These are phyloP conservation scores for Penicillium paxilli DNA, from an alignment of 495 filamentous ascomycete species.

Conservation along the genomic window DNA sequence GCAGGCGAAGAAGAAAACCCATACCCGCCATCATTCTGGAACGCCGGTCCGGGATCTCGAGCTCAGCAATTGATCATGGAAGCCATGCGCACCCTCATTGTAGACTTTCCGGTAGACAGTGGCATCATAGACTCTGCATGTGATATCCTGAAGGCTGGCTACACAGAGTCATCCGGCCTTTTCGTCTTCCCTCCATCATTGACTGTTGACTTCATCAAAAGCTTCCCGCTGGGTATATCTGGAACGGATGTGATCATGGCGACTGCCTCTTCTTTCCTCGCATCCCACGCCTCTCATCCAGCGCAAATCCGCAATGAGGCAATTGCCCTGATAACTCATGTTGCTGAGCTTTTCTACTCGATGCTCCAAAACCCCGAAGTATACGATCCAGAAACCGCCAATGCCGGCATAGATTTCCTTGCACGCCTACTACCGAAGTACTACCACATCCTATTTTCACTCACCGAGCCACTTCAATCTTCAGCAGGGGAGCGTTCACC, in stretches of 20 bases:
- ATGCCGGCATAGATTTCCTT: conserved; percentile 73
- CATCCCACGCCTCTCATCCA: conserved; percentile 57
- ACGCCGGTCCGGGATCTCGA: conserved; percentile 48
- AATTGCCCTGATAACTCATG: conserved; percentile 59
- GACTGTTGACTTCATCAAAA: conserved; percentile 69
- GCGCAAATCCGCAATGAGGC: conserved; percentile 50
- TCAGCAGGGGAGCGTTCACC: conserved; percentile 17
- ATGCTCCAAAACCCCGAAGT: conserved; percentile 54
- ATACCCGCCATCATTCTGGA: conserved; percentile 60
- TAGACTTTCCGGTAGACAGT: conserved; percentile 58
- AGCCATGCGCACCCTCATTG: conserved; percentile 46
- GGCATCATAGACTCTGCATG: conserved; percentile 77
- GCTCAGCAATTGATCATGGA: conserved; percentile 61
- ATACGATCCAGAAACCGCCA: conserved; percentile 76
- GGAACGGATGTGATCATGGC: conserved; percentile 72
- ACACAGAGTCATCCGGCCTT: conserved; percentile 73
- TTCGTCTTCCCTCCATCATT: conserved; percentile 72
- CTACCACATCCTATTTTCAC: conserved; percentile 39
- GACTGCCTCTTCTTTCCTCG: conserved; percentile 74
- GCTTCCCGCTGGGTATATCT: conserved; percentile 61
- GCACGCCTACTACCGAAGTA: conserved; percentile 67
- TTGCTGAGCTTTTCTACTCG: conserved; percentile 61
- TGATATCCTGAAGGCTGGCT: conserved; percentile 73
- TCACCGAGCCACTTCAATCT: conserved; percentile 24
- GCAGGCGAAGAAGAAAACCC: conserved; percentile 34